phyloP scores from a whole-genome alignment of 768 basidiomycete species.

The Psilocybe tampanensis region DNA sequence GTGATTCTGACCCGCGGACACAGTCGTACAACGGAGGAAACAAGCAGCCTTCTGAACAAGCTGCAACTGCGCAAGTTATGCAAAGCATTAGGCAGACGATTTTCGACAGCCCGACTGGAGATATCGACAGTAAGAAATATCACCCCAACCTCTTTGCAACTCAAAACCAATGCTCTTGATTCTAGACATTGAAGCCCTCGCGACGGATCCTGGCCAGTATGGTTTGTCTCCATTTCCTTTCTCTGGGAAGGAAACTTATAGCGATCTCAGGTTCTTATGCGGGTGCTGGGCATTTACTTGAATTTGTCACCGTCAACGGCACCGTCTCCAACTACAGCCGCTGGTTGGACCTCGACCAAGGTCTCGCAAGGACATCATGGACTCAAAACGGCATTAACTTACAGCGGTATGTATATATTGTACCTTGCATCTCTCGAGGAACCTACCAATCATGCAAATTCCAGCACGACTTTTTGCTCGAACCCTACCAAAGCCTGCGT shows the following conservation, averaged over 20 bases:
- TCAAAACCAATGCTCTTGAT: not conserved
- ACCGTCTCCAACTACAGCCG: conserved; percentile 51
- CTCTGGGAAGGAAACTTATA: not conserved
- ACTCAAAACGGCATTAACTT: conserved; percentile 49
- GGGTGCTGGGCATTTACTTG: conserved; percentile 62
- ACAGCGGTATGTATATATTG: conserved; percentile 43
- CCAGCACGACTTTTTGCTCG: conserved; percentile 61
- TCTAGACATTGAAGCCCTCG: conserved; percentile 56
- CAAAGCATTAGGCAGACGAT: conserved; percentile 55
- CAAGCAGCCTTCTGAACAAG: conserved; percentile 45
- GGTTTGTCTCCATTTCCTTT: conserved; percentile 34
- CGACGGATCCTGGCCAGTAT: conserved; percentile 59
- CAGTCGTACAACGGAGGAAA: conserved; percentile 76
- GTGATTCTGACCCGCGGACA: not conserved
- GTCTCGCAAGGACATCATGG: conserved; percentile 61
- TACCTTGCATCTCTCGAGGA: conserved; percentile 21
- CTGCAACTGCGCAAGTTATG: conserved; percentile 50
- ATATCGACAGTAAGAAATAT: conserved; percentile 50
- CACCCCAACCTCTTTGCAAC: not conserved
- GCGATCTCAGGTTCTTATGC: conserved; percentile 62
- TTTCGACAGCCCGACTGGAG: conserved; percentile 59
- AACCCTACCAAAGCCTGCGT: conserved; percentile 63
- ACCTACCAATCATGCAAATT: not conserved
- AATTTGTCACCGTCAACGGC: conserved; percentile 45
- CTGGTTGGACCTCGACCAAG: conserved; percentile 73